Conservation (phyloP, 192 early-diverging fungal species). For the Entophlyctis luteolus region DNA sequence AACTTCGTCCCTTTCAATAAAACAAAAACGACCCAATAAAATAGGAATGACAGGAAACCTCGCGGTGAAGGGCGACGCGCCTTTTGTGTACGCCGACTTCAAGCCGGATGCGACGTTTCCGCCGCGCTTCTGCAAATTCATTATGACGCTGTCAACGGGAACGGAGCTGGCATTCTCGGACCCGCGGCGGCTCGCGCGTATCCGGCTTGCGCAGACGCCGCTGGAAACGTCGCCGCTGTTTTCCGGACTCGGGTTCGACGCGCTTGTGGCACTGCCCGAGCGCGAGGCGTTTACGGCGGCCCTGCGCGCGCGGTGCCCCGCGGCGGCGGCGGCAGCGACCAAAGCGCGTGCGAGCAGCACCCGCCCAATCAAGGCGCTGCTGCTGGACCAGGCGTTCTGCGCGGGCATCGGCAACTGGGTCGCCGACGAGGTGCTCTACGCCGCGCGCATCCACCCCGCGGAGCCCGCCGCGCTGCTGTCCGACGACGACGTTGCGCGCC, state of each 20-base stretch:
- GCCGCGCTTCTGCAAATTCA: constrained; percentile 66
- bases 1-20: background rate
- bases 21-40: background rate
- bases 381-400: constrained; percentile 72
- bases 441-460: constrained; percentile 66
- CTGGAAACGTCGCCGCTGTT: constrained; percentile 43
- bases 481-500: constrained; percentile 36
- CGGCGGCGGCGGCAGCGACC: background rate
- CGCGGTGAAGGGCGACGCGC: constrained; percentile 31
- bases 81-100: constrained; percentile 36
- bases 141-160: constrained; percentile 40
- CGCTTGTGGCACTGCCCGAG: constrained; percentile 53
- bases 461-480: constrained; percentile 49
- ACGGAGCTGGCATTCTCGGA: constrained; percentile 57
- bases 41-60: constrained; percentile 23
- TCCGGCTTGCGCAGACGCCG: constrained; percentile 57
- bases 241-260: constrained; percentile 73
- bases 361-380: constrained; percentile 65
- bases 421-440: constrained; percentile 78
- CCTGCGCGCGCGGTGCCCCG: constrained; percentile 38
- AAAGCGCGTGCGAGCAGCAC: too few relatives aligned
- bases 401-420: constrained; percentile 87
- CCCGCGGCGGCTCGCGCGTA: constrained; percentile 61
- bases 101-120: constrained; percentile 55
- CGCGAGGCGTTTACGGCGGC: constrained; percentile 43